Evolutionary conservation across 441 rosid species (phyloP).

Genomic region (Adansonia grandidieri): DNA sequence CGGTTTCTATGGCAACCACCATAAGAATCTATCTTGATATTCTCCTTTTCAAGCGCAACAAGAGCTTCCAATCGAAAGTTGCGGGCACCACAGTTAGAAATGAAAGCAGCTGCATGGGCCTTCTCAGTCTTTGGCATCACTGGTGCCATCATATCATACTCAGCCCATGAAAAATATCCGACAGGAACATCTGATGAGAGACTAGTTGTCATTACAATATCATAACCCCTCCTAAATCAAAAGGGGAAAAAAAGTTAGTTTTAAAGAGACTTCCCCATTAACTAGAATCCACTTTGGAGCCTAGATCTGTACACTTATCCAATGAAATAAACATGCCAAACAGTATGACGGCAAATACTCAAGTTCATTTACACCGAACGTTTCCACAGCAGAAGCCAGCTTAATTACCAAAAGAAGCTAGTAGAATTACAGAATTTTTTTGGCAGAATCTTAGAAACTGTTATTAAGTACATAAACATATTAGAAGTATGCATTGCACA

Average conservation of each 20-base stretch:
- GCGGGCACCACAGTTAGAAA: constrained; percentile 81
- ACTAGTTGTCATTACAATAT: constrained; percentile 89
- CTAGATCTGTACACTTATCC: not conserved
- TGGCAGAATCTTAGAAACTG: not conserved
- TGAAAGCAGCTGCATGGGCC: constrained; percentile 90
- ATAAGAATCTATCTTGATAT: constrained; percentile 74
- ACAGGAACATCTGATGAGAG: constrained; percentile 95
- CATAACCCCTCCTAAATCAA: constrained; percentile 64
- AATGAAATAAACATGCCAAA: not conserved
- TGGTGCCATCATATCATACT: constrained; percentile 90
- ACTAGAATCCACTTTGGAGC: not conserved
- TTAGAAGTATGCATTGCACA: not conserved
- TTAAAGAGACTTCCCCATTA: not conserved
- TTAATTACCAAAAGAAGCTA: not conserved
- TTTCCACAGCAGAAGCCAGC: not conserved
- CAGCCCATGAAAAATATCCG: constrained; percentile 96
- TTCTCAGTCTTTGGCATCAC: constrained; percentile 78
- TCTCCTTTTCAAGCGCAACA: constrained; percentile 57
- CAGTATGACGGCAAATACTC: not conserved
- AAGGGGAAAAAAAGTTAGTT: constrained; percentile 24
- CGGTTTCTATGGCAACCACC: constrained; percentile 80
- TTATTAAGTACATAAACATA: not conserved
- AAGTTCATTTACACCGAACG: not conserved
- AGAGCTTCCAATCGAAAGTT: constrained; percentile 89
- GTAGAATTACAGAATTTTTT: not conserved